Evolutionary conservation across 345 rosid genomes (phyloP).

Genomic region (Arabidopsis suecica): DNA sequence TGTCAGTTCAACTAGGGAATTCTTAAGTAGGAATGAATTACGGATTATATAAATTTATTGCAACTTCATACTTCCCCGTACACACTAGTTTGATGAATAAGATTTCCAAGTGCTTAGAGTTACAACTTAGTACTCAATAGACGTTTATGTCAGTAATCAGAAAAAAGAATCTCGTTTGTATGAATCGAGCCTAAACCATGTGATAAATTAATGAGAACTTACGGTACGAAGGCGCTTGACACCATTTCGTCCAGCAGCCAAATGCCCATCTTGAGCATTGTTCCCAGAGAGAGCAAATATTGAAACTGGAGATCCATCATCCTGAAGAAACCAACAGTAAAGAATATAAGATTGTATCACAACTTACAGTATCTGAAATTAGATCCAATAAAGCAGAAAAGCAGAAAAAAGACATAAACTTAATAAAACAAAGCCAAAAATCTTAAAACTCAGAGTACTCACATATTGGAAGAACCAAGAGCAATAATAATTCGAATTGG

Average conservation of each 20-base stretch:
- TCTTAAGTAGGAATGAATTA: neutral
- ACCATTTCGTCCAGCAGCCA: conserved; percentile 95
- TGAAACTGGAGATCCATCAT: conserved; percentile 95
- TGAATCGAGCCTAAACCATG: conserved; percentile 20
- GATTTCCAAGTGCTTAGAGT: conserved; percentile 8
- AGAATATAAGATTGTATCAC: neutral
- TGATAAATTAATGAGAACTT: conserved; percentile 33
- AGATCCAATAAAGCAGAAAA: neutral
- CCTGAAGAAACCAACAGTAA: conserved; percentile 54
- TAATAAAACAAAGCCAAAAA: conserved; percentile 7
- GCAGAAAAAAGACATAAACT: neutral
- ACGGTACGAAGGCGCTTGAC: conserved; percentile 99
- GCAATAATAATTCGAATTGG: neutral
- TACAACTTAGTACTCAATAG: conserved; percentile 2
- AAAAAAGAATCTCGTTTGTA: neutral
- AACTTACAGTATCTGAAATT: neutral
- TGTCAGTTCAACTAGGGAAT: conserved; percentile 5
- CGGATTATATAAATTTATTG: conserved; percentile 11
- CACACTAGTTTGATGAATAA: neutral
- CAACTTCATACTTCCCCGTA: neutral
- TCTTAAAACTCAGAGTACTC: neutral
- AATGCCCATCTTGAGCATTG: conserved; percentile 84
- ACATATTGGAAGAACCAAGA: conserved; percentile 20
- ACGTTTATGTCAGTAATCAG: neutral
- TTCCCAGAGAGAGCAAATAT: conserved; percentile 79